Evolutionary conservation across 768 basidiomycete species (phyloP).

Genomic region (Erythrobasidium yunnanense): DNA sequence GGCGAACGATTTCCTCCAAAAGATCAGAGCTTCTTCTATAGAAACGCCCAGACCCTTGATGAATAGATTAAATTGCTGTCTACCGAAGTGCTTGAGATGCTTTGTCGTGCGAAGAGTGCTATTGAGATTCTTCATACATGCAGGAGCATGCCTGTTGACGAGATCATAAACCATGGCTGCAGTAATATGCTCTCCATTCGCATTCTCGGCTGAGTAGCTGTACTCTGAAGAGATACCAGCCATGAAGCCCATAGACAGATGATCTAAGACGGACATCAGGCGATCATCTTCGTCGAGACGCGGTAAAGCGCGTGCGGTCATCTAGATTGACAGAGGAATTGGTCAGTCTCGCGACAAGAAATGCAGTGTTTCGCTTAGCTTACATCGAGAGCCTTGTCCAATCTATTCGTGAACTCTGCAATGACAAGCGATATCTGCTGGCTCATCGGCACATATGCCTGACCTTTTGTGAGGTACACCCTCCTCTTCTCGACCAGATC

Average conservation of each 20-base stretch:
- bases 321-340: conserved; percentile 47
- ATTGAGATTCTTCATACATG: conserved; percentile 88
- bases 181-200: conserved; percentile 57
- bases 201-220: conserved; percentile 49
- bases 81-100: conserved; percentile 84
- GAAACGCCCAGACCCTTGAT: conserved; percentile 91
- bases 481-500: conserved; percentile 73
- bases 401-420: conserved; percentile 64
- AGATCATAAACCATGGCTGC: conserved; percentile 91
- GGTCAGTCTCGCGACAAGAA: background rate
- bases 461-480: conserved; percentile 65
- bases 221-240: conserved; percentile 81
- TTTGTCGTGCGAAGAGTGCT: conserved; percentile 62
- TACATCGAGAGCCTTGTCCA: conserved; percentile 70
- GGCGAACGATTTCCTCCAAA: conserved; percentile 80
- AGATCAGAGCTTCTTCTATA: conserved; percentile 81
- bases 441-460: conserved; percentile 72
- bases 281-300: conserved; percentile 90
- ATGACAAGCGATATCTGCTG: conserved; percentile 63
- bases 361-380: conserved; percentile 21
- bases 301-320: conserved; percentile 73
- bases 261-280: conserved; percentile 72
- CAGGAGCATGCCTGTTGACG: conserved; percentile 76
- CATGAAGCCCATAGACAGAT: conserved; percentile 85
- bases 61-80: conserved; percentile 84